A percentile compares a stretch with the other conserved stretches of the same genome.
These are phyloP conservation scores for Erigeron canadensis DNA, from an alignment of 129 eudicot species.

Conservation along the genomic window DNA sequence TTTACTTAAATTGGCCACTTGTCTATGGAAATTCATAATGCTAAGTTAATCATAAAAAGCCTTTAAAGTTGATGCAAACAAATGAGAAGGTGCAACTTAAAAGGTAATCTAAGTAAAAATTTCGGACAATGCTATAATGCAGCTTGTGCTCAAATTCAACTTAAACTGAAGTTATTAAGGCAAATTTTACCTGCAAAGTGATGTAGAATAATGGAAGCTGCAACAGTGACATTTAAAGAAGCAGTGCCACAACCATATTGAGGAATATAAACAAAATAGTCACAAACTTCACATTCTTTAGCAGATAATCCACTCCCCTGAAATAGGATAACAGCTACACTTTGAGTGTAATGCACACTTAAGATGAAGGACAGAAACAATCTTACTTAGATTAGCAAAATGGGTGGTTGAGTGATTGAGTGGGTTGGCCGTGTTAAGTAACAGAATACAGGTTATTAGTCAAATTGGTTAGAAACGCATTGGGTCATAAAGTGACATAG, in stretches of 20 bases:
- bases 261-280: constrained; percentile 92
- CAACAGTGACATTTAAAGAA: constrained; percentile 89
- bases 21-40: neutral
- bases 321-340: constrained; percentile 11
- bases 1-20: neutral
- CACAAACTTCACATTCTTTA: constrained; percentile 88
- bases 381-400: neutral
- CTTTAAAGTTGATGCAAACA: neutral
- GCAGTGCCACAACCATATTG: constrained; percentile 98
- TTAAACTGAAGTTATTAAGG: neutral
- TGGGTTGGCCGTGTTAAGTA: no score
- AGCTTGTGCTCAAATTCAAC: neutral
- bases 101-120: neutral
- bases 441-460: no score
- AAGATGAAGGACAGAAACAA: neutral
- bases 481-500: neutral
- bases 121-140: neutral
- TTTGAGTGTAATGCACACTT: constrained; percentile 9
- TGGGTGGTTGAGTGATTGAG: no score
- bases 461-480: neutral
- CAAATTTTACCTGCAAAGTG: constrained; percentile 77
- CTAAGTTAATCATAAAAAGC: neutral
- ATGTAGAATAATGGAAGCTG: constrained; percentile 94
- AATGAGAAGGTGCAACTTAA: neutral
- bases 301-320: constrained; percentile 95